Evolutionary conservation across 1,284 basidiomycete species (phyloP).

Genomic region (Hymenochaete sp.): DNA sequence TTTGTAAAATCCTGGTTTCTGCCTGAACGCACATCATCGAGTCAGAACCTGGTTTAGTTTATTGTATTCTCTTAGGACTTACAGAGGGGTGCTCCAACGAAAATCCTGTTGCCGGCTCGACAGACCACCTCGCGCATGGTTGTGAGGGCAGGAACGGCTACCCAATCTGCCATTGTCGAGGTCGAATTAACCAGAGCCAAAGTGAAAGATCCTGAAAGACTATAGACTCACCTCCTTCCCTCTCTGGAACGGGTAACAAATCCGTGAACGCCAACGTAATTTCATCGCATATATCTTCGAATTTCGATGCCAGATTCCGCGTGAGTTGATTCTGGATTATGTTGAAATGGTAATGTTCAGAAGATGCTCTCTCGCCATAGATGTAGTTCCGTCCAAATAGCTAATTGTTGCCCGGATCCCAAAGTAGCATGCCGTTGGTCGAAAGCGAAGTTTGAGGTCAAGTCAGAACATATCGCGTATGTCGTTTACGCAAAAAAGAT

Average conservation of each 20-base stretch:
- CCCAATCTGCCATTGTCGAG: slow-evolving; percentile 27
- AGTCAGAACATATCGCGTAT: no score
- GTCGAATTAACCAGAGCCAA: no score
- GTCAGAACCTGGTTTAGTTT: neutral
- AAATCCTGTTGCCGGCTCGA: slow-evolving; percentile 29
- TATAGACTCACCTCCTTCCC: no score
- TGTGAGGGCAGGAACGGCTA: slow-evolving; percentile 19
- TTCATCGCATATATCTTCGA: slow-evolving; percentile 24
- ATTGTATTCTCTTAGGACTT: no score
- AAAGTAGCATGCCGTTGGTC: no score
- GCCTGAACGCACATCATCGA: neutral
- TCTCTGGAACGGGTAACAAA: no score
- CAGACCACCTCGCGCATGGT: slow-evolving; percentile 24
- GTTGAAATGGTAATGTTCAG: slow-evolving; percentile 21
- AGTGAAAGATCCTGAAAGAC: no score
- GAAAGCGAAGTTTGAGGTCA: no score
- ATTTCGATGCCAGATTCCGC: slow-evolving; percentile 20
- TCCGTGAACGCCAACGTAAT: slow-evolving; percentile 22
- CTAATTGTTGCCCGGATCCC: no score
- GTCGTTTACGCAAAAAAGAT: no score
- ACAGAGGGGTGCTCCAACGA: slow-evolving; percentile 36
- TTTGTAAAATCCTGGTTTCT: neutral
- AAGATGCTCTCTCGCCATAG: slow-evolving; percentile 14
- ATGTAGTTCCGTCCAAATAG: slow-evolving; percentile 14
- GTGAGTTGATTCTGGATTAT: slow-evolving; percentile 24